Percentiles rank a stretch among this genome's conserved stretches.
Evolutionary conservation across 148 eudicot species (phyloP).

Genomic region (Cornus suecica): DNA sequence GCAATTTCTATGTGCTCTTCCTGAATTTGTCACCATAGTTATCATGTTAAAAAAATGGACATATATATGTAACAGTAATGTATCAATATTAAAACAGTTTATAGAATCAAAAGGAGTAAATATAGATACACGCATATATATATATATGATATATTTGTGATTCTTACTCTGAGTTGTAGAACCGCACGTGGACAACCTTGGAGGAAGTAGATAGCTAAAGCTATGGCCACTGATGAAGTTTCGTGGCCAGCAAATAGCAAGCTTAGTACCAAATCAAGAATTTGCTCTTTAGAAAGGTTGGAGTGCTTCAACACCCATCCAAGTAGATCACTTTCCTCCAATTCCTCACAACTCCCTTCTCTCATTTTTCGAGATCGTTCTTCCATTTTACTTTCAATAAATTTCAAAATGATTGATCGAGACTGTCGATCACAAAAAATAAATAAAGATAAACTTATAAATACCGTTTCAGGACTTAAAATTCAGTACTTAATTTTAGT

Average conservation of each 20-base stretch:
- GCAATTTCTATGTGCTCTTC: slow-evolving; percentile 75
- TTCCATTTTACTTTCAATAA: slow-evolving; percentile 80
- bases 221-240: slow-evolving; percentile 91
- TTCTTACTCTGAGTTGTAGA: slow-evolving; percentile 61
- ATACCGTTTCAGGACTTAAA: no score
- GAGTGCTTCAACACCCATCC: slow-evolving; percentile 95
- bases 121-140: background rate
- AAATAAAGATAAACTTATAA: no score
- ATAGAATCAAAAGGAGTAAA: background rate
- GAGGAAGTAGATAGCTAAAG: slow-evolving; percentile 84
- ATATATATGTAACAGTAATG: background rate
- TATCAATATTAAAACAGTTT: no score
- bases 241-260: slow-evolving; percentile 96
- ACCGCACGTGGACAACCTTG: slow-evolving; percentile 68
- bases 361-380: slow-evolving; percentile 42
- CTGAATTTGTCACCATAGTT: slow-evolving; percentile 22
- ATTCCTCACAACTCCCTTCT: slow-evolving; percentile 36
- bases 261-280: slow-evolving; percentile 80
- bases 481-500: no score
- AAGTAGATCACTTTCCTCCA: slow-evolving; percentile 73
- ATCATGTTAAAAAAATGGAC: background rate
- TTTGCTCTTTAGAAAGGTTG: slow-evolving; percentile 84
- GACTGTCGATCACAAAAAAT: slow-evolving; percentile 46
- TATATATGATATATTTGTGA: background rate
- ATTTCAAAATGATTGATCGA: slow-evolving; percentile 66